phyloP scores from a whole-genome alignment of 1,284 basidiomycete species.

The Rhodotorula glutinis region DNA sequence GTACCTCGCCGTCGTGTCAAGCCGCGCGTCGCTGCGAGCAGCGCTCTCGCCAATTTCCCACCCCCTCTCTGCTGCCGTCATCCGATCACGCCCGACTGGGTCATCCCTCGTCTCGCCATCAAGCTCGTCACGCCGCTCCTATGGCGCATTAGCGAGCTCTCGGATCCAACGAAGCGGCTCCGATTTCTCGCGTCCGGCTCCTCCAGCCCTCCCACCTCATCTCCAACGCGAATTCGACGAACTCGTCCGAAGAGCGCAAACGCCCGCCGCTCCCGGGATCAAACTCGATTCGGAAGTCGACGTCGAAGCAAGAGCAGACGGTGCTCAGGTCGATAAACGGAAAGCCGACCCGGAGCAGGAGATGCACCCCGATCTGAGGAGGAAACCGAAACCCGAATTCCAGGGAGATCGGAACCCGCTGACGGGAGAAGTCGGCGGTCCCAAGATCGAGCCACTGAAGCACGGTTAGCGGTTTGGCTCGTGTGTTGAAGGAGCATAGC shows the following conservation, averaged over 20 bases:
- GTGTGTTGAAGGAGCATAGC: too few species aligned
- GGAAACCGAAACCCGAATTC: constrained; percentile 51
- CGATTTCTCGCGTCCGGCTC: constrained; percentile 46
- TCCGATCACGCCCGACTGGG: too few species aligned
- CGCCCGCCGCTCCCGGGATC: neutral
- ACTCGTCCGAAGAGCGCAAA: constrained; percentile 36
- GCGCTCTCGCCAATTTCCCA: too few species aligned
- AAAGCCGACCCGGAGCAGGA: constrained; percentile 18
- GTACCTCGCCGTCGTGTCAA: too few species aligned
- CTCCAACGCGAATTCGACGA: constrained; percentile 52
- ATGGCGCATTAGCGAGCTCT: too few species aligned
- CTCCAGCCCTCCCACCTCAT: constrained; percentile 47
- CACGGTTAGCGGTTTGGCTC: constrained; percentile 24
- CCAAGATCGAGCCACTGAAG: constrained; percentile 56
- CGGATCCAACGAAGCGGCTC: neutral
- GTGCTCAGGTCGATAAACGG: constrained; percentile 20
- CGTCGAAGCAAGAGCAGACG: neutral
- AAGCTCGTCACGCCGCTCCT: neutral
- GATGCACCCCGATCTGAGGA: constrained; percentile 18
- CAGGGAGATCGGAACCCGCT: constrained; percentile 56
- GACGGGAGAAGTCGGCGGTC: constrained; percentile 58
- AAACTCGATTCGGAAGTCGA: neutral
- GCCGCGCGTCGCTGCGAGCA: too few species aligned
- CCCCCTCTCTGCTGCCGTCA: too few species aligned
- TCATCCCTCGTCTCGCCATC: too few species aligned